These are phyloP conservation scores for Fragilaria radians DNA, from an alignment of 108 stramenopile genomes.

Conservation along the genomic window DNA sequence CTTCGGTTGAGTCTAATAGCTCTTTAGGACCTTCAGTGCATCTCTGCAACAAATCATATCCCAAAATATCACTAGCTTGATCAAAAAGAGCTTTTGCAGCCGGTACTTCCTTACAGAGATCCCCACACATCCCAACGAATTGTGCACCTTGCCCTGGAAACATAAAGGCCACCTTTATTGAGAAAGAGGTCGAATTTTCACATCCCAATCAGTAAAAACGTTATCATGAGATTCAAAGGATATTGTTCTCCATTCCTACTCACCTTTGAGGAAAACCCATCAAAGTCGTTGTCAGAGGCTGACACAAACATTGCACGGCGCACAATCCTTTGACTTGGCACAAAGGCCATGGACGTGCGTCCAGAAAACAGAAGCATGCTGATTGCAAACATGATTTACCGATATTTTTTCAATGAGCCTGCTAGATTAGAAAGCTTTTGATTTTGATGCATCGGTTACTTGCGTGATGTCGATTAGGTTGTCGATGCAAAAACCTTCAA, in stretches of 20 bases:
- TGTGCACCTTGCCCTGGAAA: constrained; percentile 96
- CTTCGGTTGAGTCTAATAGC: constrained; percentile 90
- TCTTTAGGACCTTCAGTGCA: constrained; percentile 94
- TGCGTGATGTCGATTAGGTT: too few relatives aligned
- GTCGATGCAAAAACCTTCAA: too few relatives aligned
- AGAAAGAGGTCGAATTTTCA: background rate
- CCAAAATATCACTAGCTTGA: constrained; percentile 90
- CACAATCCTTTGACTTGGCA: constrained; percentile 35
- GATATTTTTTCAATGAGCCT: too few relatives aligned
- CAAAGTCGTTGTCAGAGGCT: constrained; percentile 81
- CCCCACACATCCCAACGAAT: constrained; percentile 87
- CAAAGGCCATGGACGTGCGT: constrained; percentile 45
- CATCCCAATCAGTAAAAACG: background rate
- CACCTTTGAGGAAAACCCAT: constrained; percentile 73
- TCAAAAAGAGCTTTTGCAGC: constrained; percentile 93
- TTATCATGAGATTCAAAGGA: too few relatives aligned
- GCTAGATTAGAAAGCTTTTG: too few relatives aligned
- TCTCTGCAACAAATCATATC: constrained; percentile 91
- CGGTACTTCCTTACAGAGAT: constrained; percentile 77
- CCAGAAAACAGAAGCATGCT: constrained; percentile 25
- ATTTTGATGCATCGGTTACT: too few relatives aligned
- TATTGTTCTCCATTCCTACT: too few relatives aligned
- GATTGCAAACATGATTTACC: background rate
- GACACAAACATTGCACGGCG: constrained; percentile 24
- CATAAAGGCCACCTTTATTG: constrained; percentile 73